Conservation (phyloP, 805 yeast genomes). For the Saccharomyces jurei region DNA sequence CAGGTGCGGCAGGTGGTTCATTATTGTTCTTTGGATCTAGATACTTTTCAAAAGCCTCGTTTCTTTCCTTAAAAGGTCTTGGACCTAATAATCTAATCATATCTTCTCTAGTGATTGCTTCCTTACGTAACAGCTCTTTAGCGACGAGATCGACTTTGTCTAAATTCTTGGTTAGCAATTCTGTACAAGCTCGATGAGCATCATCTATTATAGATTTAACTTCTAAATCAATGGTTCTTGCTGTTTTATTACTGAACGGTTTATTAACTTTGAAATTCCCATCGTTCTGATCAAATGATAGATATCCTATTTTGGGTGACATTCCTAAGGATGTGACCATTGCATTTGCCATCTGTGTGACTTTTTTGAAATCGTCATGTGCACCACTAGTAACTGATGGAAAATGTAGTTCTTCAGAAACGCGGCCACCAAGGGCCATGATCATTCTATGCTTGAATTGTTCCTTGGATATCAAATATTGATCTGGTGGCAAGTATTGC, state of each 20-base stretch:
- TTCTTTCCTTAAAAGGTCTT: slow-evolving; percentile 83
- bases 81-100: slow-evolving; percentile 86
- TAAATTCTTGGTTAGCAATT: slow-evolving; percentile 55
- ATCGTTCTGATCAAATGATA: slow-evolving; percentile 37
- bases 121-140: slow-evolving; percentile 73
- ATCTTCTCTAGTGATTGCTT: slow-evolving; percentile 88
- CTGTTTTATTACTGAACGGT: slow-evolving; percentile 86
- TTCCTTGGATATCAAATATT: slow-evolving; percentile 65
- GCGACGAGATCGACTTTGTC: slow-evolving; percentile 80
- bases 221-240: slow-evolving; percentile 71
- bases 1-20: slow-evolving; percentile 3
- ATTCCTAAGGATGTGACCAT: slow-evolving; percentile 87
- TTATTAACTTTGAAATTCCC: slow-evolving; percentile 59
- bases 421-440: slow-evolving; percentile 93
- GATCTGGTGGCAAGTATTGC: slow-evolving; percentile 86
- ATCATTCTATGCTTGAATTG: slow-evolving; percentile 79
- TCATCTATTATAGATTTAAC: slow-evolving; percentile 69
- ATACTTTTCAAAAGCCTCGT: slow-evolving; percentile 88
- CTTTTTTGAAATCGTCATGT: slow-evolving; percentile 84
- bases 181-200: slow-evolving; percentile 63
- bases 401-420: slow-evolving; percentile 83
- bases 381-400: slow-evolving; percentile 87
- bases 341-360: slow-evolving; percentile 77
- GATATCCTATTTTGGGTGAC: slow-evolving; percentile 68
- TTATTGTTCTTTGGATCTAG: slow-evolving; percentile 37